Evolutionary conservation across 2,329 filamentous ascomycete genomes (phyloP), one percentile per base, ranked within the genome.

Genomic region (Aspergillus piperis): DNA sequence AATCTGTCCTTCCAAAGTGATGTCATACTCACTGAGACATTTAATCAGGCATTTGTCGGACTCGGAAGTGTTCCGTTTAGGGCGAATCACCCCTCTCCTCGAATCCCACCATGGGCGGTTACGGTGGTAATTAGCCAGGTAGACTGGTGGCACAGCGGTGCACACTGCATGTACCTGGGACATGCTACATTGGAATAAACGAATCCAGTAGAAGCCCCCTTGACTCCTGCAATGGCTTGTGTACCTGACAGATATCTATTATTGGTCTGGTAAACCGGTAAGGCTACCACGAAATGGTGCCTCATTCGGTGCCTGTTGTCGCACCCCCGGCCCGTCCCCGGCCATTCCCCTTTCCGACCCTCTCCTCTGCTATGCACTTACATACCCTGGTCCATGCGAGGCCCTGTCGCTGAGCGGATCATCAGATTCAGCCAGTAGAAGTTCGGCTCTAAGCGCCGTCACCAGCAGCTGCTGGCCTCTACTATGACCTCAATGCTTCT

Each of bases 241-340:
- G 64, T 66, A 66, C 64, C 64, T 66, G 64, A 62, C 64, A 66
- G 62, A 60, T 64, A 49, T 60, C 58, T 59, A 64, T 62, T 52
- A 63, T 60, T 62, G 53, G 59, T 32, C 39, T 59, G 23, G 52
- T 59, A 54, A n/a, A 64, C 55, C 51, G 60, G 58, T 54, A 63
- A 63, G 62, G 58, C 55, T 64, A 63, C 54, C 57, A 63, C 36
- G 44, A 52, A 44, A 49, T 57, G 13, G 23, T 11, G 36, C 23
- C 53, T 55, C 41, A 55, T 55, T 55, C 30, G 53, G 53, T 55
- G 53, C 30, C 53, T 44, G 53, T 15, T 27, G 39, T 55, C 39
- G 53, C 39, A 44, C 27, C 53, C 53, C 47, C 47, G 47, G 47
- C 23, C 47, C 47, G 47, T 30, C 47, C 47, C 47, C 47, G 25